Percentiles rank a stretch among this genome's conserved stretches.
These are phyloP conservation scores for Colletotrichum kahawae DNA, from an alignment of 2,329 filamentous ascomycete genomes.

Conservation along the genomic window DNA sequence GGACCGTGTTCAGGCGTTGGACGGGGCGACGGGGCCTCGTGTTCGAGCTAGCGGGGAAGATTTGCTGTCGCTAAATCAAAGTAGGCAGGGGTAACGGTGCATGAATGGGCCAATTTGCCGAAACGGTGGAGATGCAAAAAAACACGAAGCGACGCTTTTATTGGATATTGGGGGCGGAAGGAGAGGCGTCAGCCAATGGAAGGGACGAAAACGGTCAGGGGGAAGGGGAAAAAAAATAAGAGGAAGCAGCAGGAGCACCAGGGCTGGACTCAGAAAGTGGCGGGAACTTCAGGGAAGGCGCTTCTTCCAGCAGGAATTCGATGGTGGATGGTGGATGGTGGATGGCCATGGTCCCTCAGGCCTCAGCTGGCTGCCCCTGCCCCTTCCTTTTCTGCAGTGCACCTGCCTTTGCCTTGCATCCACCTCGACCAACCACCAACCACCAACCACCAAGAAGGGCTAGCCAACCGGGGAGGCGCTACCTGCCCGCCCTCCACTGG, in stretches of 20 bases:
- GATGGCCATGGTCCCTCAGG: not conserved
- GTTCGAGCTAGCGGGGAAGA: slow-evolving; percentile 11
- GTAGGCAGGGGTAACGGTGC: slow-evolving; percentile 6
- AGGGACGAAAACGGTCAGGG: not conserved
- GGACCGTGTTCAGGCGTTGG: not conserved
- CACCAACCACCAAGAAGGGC: not conserved
- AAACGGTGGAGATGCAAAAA: slow-evolving; percentile 8
- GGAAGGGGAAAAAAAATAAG: not conserved
- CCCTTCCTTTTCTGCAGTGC: not conserved
- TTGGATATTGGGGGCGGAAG: not conserved
- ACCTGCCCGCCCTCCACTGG: not conserved
- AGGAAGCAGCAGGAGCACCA: not conserved
- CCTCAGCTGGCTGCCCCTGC: not conserved
- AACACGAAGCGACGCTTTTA: slow-evolving; percentile 2
- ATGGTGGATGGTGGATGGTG: not conserved
- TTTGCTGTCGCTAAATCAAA: not conserved
- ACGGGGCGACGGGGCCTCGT: slow-evolving; percentile 13
- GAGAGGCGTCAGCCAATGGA: not conserved
- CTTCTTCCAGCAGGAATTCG: not conserved
- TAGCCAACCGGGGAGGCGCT: not conserved
- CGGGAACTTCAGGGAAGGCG: not conserved
- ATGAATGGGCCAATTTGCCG: slow-evolving; percentile 27
- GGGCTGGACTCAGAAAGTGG: not conserved
- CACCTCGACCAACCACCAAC: not conserved
- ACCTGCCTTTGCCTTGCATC: not conserved